These are phyloP conservation scores for Orbilia oligospora DNA, from an alignment of 2,329 filamentous ascomycete genomes.

Conservation along the genomic window DNA sequence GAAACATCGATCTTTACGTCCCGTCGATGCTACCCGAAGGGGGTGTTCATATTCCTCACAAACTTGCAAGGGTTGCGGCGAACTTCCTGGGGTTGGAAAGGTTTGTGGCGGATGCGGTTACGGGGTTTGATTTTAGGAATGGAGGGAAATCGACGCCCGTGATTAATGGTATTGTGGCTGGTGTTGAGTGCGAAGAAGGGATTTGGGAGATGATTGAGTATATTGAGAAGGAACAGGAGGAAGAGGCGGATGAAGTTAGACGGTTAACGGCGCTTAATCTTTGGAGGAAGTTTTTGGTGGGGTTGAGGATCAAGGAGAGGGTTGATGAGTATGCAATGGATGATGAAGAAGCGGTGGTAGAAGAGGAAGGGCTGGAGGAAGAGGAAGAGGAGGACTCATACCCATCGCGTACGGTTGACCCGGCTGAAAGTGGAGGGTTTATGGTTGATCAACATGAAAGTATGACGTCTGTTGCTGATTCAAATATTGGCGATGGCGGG, in stretches of 20 bases:
- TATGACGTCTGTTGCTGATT: slow-evolving; percentile 59
- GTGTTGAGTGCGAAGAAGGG: slow-evolving; percentile 74
- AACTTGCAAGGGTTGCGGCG: slow-evolving; percentile 78
- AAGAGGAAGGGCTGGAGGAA: slow-evolving; percentile 11
- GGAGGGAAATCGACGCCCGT: slow-evolving; percentile 89
- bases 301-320: slow-evolving; percentile 79
- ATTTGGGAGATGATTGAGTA: slow-evolving; percentile 66
- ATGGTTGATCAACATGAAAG: slow-evolving; percentile 66
- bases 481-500: slow-evolving; percentile 28
- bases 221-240: slow-evolving; percentile 51
- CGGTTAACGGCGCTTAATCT: slow-evolving; percentile 67
- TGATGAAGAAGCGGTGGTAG: slow-evolving; percentile 44
- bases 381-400: slow-evolving; percentile 67
- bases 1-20: slow-evolving; percentile 75
- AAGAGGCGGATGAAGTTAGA: slow-evolving; percentile 39
- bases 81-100: slow-evolving; percentile 80
- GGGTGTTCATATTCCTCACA: slow-evolving; percentile 52
- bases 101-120: slow-evolving; percentile 85
- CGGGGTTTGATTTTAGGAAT: slow-evolving; percentile 84
- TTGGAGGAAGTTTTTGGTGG: slow-evolving; percentile 75
- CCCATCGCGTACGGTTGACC: slow-evolving; percentile 67
- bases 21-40: slow-evolving; percentile 32
- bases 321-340: slow-evolving; percentile 73
- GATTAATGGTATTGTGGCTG: slow-evolving; percentile 82
- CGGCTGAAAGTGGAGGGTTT: slow-evolving; percentile 30